A percentile compares a stretch with the other conserved stretches of the same genome.
phyloP scores from a whole-genome alignment of 192 early-diverging fungal species.

The Entophlyctis helioformis region DNA sequence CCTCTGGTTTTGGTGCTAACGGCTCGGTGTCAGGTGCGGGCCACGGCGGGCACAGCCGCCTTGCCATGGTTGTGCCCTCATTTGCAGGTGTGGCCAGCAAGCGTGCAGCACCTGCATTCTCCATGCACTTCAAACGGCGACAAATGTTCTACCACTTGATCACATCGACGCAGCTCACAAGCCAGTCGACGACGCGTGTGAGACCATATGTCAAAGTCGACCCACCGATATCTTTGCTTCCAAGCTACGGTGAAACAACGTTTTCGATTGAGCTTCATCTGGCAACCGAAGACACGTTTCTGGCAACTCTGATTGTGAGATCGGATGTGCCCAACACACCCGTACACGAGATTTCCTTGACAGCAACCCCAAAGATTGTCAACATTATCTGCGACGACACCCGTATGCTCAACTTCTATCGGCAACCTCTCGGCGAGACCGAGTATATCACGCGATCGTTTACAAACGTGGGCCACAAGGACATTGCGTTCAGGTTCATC shows the following conservation, averaged over 20 bases:
- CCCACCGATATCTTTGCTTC: slow-evolving; percentile 27
- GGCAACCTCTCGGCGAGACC: slow-evolving; percentile 45
- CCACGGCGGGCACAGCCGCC: no score
- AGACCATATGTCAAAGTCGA: slow-evolving; percentile 35
- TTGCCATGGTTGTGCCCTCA: no score
- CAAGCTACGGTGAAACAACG: slow-evolving; percentile 37
- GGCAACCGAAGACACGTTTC: slow-evolving; percentile 45
- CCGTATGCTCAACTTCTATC: slow-evolving; percentile 41
- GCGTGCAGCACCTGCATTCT: no score
- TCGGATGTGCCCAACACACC: slow-evolving; percentile 35
- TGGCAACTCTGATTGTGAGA: slow-evolving; percentile 40
- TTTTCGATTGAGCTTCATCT: slow-evolving; percentile 40
- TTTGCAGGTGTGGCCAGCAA: no score
- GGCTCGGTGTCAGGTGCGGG: no score
- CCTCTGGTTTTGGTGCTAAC: no score
- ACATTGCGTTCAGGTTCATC: slow-evolving; percentile 29
- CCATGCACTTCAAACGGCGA: slow-evolving; percentile 37
- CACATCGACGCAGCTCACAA: slow-evolving; percentile 26
- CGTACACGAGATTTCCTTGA: slow-evolving; percentile 40
- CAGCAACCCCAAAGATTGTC: slow-evolving; percentile 49
- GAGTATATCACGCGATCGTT: slow-evolving; percentile 38
- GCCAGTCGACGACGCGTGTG: slow-evolving; percentile 24
- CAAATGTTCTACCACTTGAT: slow-evolving; percentile 52
- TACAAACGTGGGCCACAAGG: slow-evolving; percentile 50
- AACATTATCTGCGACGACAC: slow-evolving; percentile 48